Base-by-base conservation (phyloP, 306 rosid species). In the Gillenia trifoliata region DNA sequence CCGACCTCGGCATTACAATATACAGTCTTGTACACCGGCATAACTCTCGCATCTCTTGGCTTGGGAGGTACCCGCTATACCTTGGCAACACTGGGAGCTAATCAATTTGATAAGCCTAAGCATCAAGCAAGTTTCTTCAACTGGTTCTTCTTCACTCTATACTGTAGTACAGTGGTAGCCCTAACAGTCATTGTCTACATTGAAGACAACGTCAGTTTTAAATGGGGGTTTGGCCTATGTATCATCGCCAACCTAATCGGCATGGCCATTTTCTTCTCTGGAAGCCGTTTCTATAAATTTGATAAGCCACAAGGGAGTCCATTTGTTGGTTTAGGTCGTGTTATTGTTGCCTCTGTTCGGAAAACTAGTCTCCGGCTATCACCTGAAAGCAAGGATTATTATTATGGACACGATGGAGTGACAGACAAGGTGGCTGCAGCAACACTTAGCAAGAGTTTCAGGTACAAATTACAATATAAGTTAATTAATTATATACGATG, bases 51-150 rank as follows among this genome's bases (percentile, higher is more conserved):
- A 19, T 62, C 86, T 54, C 49, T 80, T 29, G 92, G 90, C 41
- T 22, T 82, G 2, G 92, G 88, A 26, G 88, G 90, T 3, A 54
- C 85, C 17, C 83, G 88, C 15, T 88, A 40, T 78, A 84, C 88
- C n/a, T 19, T 79, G 0, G 88, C 86, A 55, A 64, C 92, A 1
- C 43, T 85, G 30, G 92, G 92, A 11, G 86, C 89, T 9, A 81
- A 77, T 49, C 92, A 85, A 23, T 88, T 85, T 6, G 81, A 83
- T 1, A 73, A 81, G 40, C 67, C 72, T 1, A 71, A 81, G 63
- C 67, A 75, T 12, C 86, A 64, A 8, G 78, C 43, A 6, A 20
- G 8, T 25, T 88, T 85, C 73, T 88, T 85, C 71, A 85, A 83
- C 69, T 85, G 89, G 89, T 88, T 40, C 71, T 85, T 85, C 66